Evolutionary conservation across 306 rosid species (phyloP), one percentile per base, ranked within the genome.

Genomic region (Chamaecrista fasciculata): DNA sequence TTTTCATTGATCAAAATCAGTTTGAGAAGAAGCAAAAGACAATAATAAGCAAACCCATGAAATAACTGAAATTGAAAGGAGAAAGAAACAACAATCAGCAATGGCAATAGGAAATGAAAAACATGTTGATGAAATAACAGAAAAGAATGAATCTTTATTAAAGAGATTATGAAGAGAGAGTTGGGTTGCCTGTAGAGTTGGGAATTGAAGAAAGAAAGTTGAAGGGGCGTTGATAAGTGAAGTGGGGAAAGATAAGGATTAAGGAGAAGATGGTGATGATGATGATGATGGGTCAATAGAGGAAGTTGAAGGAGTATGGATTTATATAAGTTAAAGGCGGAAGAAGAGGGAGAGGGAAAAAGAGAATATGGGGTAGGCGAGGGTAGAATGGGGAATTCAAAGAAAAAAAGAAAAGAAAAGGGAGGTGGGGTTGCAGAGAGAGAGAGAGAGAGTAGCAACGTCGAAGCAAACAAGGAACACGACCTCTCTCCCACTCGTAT

Each of bases 401-500:
- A 34, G 48, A n/a, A 1, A 70, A 72, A 3, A 51, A 14, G 66
- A 70, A 49, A 82, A 69, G 50, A 63, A 50, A 75, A 59, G 87
- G 10, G 43, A 8, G 4, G 40, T 78, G 82, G 78, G 73, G 83
- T 81, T 83, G 86, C 74, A 82, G 77, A 65, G 74, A 33, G 36
- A 33, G 36, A 33, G 36, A 33, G 7, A 8, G 2, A 5, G 5
- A 81, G 88, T 78, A 85, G 94, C 96, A 83, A 86, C 63, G 85
- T 85, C 79, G 90, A 89, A 91, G 97, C 94, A 86, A 59, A 61
- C 67, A 71, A 85, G 76, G 94, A 91, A 79, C 86, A 79, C 73
- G 97, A 91, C 96, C 82, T 80, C 81, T 70, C 97, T 79, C 97
- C 97, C 88, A 91, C 91, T 78, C 76, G 29, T 46, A 53, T 49